These are phyloP conservation scores for Deinandra increscens DNA, from an alignment of 129 eudicot species.

Conservation along the genomic window DNA sequence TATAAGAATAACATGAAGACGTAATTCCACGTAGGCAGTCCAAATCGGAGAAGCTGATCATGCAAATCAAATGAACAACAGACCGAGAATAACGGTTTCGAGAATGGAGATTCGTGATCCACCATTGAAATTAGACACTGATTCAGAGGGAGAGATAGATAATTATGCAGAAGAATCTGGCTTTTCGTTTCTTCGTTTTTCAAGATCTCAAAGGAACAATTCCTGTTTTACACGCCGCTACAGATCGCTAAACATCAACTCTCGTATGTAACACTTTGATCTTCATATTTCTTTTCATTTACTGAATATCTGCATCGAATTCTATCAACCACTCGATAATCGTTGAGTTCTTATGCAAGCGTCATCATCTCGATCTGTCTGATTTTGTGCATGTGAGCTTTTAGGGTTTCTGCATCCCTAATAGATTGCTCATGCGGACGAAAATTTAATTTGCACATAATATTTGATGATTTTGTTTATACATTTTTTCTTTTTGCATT, in stretches of 20 bases:
- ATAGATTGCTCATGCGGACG: neutral
- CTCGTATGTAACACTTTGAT: slow-evolving; percentile 21
- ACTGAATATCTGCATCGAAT: neutral
- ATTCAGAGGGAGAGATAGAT: neutral
- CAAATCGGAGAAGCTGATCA: neutral
- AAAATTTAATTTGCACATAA: neutral
- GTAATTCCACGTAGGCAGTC: too few species aligned
- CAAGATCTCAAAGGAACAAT: neutral
- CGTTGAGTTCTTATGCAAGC: neutral
- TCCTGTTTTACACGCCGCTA: neutral
- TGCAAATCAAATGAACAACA: neutral
- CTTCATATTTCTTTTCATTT: neutral
- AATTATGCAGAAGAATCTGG: neutral
- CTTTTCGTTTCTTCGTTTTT: slow-evolving; percentile 18
- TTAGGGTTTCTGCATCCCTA: neutral
- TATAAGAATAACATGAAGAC: too few species aligned
- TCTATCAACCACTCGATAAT: neutral
- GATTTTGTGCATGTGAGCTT: neutral
- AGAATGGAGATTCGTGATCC: slow-evolving; percentile 23
- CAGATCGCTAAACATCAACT: too few species aligned
- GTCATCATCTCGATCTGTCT: neutral
- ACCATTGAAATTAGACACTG: slow-evolving; percentile 22
- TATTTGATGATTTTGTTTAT: neutral
- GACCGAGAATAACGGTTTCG: slow-evolving; percentile 18
- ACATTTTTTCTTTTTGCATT: neutral